A percentile compares a stretch with the other conserved stretches of the same genome.
phyloP scores from a whole-genome alignment of 306 rosid genomes.

The Chamaecrista fasciculata region DNA sequence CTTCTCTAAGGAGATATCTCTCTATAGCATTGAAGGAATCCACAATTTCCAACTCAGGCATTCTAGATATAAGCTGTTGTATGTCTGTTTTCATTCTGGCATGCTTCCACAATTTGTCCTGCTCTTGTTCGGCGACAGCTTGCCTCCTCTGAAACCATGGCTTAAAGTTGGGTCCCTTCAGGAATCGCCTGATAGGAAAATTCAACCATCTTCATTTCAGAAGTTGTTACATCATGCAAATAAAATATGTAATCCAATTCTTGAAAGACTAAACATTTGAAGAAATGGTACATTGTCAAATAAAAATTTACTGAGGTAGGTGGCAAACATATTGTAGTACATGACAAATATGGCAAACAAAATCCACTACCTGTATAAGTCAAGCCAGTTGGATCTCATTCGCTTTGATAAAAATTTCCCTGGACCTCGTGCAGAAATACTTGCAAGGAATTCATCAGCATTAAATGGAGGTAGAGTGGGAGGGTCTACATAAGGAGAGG shows the following conservation, averaged over 20 bases:
- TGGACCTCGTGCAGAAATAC: slow-evolving; percentile 82
- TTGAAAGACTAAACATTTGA: neutral
- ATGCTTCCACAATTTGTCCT: slow-evolving; percentile 77
- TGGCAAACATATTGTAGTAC: slow-evolving; percentile 15
- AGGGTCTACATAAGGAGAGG: slow-evolving; percentile 77
- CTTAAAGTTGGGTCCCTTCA: slow-evolving; percentile 81
- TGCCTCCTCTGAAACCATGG: slow-evolving; percentile 92
- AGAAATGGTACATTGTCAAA: neutral
- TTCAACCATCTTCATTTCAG: slow-evolving; percentile 15
- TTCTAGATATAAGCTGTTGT: slow-evolving; percentile 54
- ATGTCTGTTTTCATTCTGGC: slow-evolving; percentile 78
- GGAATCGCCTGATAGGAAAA: slow-evolving; percentile 61
- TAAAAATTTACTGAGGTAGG: neutral
- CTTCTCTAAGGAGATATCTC: slow-evolving; percentile 70
- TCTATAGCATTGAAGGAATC: slow-evolving; percentile 82
- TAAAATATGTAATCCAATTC: neutral
- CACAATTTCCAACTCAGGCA: slow-evolving; percentile 81
- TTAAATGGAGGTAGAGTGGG: slow-evolving; percentile 63
- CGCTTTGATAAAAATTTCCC: slow-evolving; percentile 91
- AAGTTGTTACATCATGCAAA: slow-evolving; percentile 10
- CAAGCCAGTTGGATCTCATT: slow-evolving; percentile 92
- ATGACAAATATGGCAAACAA: slow-evolving; percentile 9
- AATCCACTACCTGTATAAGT: slow-evolving; percentile 66
- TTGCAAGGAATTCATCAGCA: slow-evolving; percentile 77
- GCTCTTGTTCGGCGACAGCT: slow-evolving; percentile 81